Conservation (phyloP, 106 monocot genomes). For the Alisma plantagoaquatica region DNA sequence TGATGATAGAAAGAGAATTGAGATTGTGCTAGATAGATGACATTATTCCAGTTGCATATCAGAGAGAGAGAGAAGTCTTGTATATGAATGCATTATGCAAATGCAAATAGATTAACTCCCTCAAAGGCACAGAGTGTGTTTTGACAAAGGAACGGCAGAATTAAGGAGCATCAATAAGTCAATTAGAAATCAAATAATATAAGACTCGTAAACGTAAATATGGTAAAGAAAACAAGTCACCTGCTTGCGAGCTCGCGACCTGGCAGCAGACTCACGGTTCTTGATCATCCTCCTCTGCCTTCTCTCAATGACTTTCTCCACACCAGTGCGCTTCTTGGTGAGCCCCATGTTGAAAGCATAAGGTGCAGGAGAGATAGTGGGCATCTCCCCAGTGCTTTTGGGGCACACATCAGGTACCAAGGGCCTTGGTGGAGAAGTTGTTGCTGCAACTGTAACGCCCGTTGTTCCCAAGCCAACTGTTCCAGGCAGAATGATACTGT, state of each 20-base stretch:
- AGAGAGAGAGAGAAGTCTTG: too few relatives aligned
- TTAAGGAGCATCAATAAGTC: too few relatives aligned
- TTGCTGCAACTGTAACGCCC: conserved; percentile 5
- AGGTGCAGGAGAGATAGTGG: conserved; percentile 41
- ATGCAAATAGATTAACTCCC: too few relatives aligned
- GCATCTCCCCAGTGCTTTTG: conserved; percentile 28
- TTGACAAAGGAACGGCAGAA: too few relatives aligned
- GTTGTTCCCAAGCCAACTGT: conserved; percentile 24
- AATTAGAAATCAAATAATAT: too few relatives aligned
- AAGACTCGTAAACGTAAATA: not conserved
- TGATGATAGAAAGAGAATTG: too few relatives aligned
- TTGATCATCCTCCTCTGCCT: conserved; percentile 52
- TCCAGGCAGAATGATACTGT: conserved; percentile 8
- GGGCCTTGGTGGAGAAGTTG: conserved; percentile 1
- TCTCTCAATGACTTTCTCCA: conserved; percentile 60
- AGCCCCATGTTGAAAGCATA: conserved; percentile 28
- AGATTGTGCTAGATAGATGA: too few relatives aligned
- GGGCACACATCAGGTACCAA: conserved; percentile 1
- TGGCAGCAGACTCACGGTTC: conserved; percentile 75
- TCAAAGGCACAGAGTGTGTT: too few relatives aligned
- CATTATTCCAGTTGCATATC: too few relatives aligned
- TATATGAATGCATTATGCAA: too few relatives aligned
- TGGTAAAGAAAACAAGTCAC: too few relatives aligned
- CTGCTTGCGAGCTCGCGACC: conserved; percentile 73
- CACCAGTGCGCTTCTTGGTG: conserved; percentile 15